Evolutionary conservation across 2,329 filamentous ascomycete species (phyloP).

Genomic region (Alternaria postmessia): DNA sequence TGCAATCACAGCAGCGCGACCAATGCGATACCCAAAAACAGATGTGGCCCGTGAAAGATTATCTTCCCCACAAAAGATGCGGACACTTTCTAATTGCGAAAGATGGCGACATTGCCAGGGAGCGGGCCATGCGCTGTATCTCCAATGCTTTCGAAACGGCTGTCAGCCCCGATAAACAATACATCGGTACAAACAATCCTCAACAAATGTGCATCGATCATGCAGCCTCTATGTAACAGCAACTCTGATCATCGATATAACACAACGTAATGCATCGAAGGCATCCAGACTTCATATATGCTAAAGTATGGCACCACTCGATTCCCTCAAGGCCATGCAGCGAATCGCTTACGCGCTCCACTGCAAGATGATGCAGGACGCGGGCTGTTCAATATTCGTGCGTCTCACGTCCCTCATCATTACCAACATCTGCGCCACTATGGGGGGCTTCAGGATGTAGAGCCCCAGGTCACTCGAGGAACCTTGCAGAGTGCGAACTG

Average conservation of each 20-base stretch:
- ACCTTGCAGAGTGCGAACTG: slow-evolving; percentile 21
- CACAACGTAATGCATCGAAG: slow-evolving; percentile 3
- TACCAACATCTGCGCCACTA: slow-evolving; percentile 28
- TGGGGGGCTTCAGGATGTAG: slow-evolving; percentile 32
- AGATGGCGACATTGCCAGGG: slow-evolving; percentile 31
- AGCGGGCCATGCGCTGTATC: slow-evolving; percentile 23
- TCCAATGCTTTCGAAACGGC: slow-evolving; percentile 9
- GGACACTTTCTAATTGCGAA: slow-evolving; percentile 34
- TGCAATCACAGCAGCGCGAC: slow-evolving; percentile 9
- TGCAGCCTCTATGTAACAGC: neutral
- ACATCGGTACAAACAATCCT: neutral
- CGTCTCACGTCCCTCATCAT: slow-evolving; percentile 22
- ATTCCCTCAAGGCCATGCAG: slow-evolving; percentile 19
- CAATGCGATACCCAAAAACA: slow-evolving; percentile 24
- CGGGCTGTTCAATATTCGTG: slow-evolving; percentile 19
- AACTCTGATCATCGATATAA: slow-evolving; percentile 2
- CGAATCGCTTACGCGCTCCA: slow-evolving; percentile 2
- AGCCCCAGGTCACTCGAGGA: slow-evolving; percentile 12
- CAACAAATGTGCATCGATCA: slow-evolving; percentile 2
- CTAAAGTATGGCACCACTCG: slow-evolving; percentile 1
- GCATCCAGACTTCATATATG: slow-evolving; percentile 8
- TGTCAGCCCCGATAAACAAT: slow-evolving; percentile 10
- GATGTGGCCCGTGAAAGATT: slow-evolving; percentile 20
- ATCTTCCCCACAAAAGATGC: slow-evolving; percentile 33
- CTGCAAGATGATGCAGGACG: slow-evolving; percentile 37